Conservation (phyloP, 139 green algal genomes). For the Diplosphaera chodatii region DNA sequence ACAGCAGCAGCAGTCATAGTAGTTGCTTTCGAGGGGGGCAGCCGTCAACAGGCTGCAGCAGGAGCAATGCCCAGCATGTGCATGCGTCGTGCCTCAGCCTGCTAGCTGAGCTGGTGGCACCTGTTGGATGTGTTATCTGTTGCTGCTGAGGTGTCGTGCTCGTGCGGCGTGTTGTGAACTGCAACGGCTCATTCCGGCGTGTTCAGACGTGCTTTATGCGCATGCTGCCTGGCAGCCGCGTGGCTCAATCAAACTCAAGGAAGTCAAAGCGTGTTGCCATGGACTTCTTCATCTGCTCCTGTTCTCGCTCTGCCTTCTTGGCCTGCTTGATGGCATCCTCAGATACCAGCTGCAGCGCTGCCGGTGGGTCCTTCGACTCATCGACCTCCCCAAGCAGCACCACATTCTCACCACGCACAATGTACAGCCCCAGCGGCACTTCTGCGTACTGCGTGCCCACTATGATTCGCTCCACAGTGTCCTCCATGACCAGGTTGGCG, state of each 20-base stretch:
- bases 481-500: conserved; percentile 66
- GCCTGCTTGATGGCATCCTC: conserved; percentile 56
- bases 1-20: no score
- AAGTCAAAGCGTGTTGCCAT: conserved; percentile 71
- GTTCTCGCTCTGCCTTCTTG: conserved; percentile 63
- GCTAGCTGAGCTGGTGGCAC: no score
- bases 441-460: conserved; percentile 65
- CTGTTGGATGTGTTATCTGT: no score
- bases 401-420: conserved; percentile 79
- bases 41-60: no score
- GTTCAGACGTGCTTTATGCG: no score
- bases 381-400: conserved; percentile 70
- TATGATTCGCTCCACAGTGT: conserved; percentile 62
- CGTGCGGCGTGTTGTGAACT: no score
- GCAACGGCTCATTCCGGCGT: no score
- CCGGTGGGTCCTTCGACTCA: conserved; percentile 36
- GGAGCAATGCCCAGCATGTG: no score
- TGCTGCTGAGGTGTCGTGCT: no score
- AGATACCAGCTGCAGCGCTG: conserved; percentile 31
- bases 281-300: conserved; percentile 54
- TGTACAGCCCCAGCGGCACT: conserved; percentile 53
- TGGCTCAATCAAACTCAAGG: conserved; percentile 43
- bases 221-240: no score
- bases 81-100: no score
- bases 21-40: no score